Evolutionary conservation across 1,139 yeast genomes (phyloP).

Genomic region (Saccharomyces hybrid): DNA sequence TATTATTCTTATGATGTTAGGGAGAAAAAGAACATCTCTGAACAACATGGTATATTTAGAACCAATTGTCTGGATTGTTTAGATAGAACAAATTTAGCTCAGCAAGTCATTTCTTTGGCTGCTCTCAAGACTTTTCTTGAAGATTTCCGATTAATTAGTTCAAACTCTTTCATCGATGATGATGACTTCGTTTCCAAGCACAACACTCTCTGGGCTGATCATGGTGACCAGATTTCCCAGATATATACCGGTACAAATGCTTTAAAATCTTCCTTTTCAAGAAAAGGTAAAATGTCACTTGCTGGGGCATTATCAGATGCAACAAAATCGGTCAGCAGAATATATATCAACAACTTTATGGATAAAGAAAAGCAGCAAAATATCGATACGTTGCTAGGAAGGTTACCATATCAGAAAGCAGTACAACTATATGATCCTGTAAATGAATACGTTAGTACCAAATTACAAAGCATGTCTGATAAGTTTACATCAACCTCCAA

Average conservation of each 20-base stretch:
- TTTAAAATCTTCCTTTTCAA: conserved; percentile 82
- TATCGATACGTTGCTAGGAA: conserved; percentile 82
- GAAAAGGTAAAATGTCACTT: conserved; percentile 91
- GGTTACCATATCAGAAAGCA: conserved; percentile 59
- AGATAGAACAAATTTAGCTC: conserved; percentile 88
- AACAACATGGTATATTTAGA: conserved; percentile 85
- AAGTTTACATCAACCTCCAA: conserved; percentile 55
- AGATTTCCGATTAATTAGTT: conserved; percentile 35
- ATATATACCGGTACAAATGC: conserved; percentile 98
- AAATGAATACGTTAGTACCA: conserved; percentile 70
- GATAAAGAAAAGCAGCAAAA: conserved; percentile 85
- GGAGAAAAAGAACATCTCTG: conserved; percentile 45
- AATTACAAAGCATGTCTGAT: conserved; percentile 43
- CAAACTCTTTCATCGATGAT: conserved; percentile 28
- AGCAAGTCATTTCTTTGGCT: conserved; percentile 72
- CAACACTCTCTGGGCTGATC: conserved; percentile 92
- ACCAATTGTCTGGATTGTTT: conserved; percentile 93
- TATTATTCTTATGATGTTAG: conserved; percentile 59
- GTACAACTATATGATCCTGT: conserved; percentile 85
- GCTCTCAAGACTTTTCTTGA: conserved; percentile 62
- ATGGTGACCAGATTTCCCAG: conserved; percentile 94
- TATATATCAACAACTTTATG: conserved; percentile 91
- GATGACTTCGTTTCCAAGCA: conserved; percentile 58
- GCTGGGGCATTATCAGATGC: conserved; percentile 97
- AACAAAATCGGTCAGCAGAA: conserved; percentile 87